These are phyloP conservation scores for Tylopilus cervinicoccineus DNA, from an alignment of 768 basidiomycete species.

Conservation along the genomic window DNA sequence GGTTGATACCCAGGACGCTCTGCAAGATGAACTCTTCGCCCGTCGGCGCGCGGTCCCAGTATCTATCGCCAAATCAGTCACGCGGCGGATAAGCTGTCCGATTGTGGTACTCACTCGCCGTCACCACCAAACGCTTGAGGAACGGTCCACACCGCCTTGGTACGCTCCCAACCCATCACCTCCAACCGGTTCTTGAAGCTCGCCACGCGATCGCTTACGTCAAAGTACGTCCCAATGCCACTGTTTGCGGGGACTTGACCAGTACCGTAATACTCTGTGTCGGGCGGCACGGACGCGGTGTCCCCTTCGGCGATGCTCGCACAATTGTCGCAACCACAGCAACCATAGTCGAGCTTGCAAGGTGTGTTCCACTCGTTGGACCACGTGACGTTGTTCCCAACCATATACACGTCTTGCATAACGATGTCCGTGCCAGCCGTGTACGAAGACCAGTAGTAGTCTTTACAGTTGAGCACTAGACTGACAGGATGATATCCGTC, in stretches of 20 bases:
- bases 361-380: slow-evolving; percentile 59
- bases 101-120: slow-evolving; percentile 28
- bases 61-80: slow-evolving; percentile 31
- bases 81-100: slow-evolving; percentile 2
- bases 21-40: slow-evolving; percentile 67
- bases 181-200: slow-evolving; percentile 57
- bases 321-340: slow-evolving; percentile 74
- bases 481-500: slow-evolving; percentile 69
- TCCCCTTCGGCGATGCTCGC: slow-evolving; percentile 38
- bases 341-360: slow-evolving; percentile 63
- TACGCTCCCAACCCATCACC: slow-evolving; percentile 62
- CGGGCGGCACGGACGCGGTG: slow-evolving; percentile 21
- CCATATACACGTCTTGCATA: slow-evolving; percentile 55
- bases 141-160: slow-evolving; percentile 73
- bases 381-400: slow-evolving; percentile 58
- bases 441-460: slow-evolving; percentile 60
- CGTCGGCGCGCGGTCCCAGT: slow-evolving; percentile 56
- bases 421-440: slow-evolving; percentile 64
- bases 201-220: slow-evolving; percentile 65
- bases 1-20: slow-evolving; percentile 63
- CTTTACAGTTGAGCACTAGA: slow-evolving; percentile 61
- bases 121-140: slow-evolving; percentile 66
- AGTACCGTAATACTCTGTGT: slow-evolving; percentile 13
- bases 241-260: slow-evolving; percentile 23
- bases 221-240: slow-evolving; percentile 45